These are phyloP conservation scores for Phytophthora syringae DNA, from an alignment of 352 stramenopile species.

Conservation along the genomic window DNA sequence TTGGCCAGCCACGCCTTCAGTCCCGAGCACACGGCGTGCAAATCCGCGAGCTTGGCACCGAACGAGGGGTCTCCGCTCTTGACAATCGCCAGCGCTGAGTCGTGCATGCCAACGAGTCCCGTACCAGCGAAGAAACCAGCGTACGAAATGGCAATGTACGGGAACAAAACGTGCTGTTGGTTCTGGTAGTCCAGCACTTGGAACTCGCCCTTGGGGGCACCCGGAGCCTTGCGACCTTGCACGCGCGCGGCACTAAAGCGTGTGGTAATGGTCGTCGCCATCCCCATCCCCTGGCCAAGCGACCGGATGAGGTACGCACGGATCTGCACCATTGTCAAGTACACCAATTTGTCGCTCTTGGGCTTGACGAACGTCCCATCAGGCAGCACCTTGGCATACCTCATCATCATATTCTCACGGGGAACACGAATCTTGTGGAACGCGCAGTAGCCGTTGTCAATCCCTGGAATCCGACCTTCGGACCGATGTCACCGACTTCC, in stretches of 20 bases:
- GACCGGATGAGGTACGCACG: conserved; percentile 31
- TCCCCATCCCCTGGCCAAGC: background rate
- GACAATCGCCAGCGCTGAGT: conserved; percentile 40
- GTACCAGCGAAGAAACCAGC: conserved; percentile 23
- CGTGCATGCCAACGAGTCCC: conserved; percentile 42
- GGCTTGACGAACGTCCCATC: conserved; percentile 68
- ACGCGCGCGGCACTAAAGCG: conserved; percentile 51
- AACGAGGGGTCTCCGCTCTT: conserved; percentile 44
- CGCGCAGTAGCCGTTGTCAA: conserved; percentile 29
- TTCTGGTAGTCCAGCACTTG: conserved; percentile 58
- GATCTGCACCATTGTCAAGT: conserved; percentile 57
- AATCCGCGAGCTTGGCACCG: conserved; percentile 46
- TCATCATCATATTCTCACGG: conserved; percentile 34
- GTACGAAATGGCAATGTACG: conserved; percentile 42
- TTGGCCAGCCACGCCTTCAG: conserved; percentile 62
- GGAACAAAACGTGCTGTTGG: conserved; percentile 48
- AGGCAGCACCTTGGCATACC: conserved; percentile 44
- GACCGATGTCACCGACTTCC: conserved; percentile 26
- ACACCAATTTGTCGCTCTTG: conserved; percentile 70
- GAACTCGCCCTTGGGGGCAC: conserved; percentile 42
- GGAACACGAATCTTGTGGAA: conserved; percentile 29
- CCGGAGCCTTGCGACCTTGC: conserved; percentile 41
- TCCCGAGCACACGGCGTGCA: conserved; percentile 62
- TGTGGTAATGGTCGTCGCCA: conserved; percentile 45
- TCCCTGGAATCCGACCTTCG: conserved; percentile 29